These are phyloP conservation scores for Myriangium duriaei DNA, from an alignment of 2,329 filamentous ascomycete species.

Conservation along the genomic window DNA sequence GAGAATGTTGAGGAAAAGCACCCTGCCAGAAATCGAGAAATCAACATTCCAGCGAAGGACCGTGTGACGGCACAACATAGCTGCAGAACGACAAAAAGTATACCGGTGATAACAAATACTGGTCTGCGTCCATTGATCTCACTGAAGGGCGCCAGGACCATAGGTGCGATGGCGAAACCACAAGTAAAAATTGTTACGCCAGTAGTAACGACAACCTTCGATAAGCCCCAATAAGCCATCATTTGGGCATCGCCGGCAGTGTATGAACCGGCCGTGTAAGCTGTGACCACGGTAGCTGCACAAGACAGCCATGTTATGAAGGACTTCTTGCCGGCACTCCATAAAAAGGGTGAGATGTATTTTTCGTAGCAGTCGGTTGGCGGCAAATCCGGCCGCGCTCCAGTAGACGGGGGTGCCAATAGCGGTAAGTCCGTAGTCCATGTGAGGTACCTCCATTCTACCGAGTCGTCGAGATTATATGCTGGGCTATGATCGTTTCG, in stretches of 20 bases:
- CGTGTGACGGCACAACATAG: constrained; percentile 60
- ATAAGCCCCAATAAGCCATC: constrained; percentile 51
- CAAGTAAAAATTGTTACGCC: constrained; percentile 73
- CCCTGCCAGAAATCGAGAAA: constrained; percentile 64
- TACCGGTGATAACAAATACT: constrained; percentile 62
- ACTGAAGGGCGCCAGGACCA: constrained; percentile 77
- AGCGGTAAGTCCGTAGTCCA: constrained; percentile 48
- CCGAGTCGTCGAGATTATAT: constrained; percentile 22
- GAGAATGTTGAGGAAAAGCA: constrained; percentile 68
- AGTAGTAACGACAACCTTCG: constrained; percentile 51
- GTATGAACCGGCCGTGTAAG: constrained; percentile 72
- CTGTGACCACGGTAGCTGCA: constrained; percentile 61
- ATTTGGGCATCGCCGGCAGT: constrained; percentile 57
- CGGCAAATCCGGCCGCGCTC: constrained; percentile 31
- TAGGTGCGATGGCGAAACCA: constrained; percentile 72
- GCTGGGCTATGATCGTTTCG: too few species aligned
- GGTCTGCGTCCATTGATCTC: constrained; percentile 81
- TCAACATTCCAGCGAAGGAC: constrained; percentile 58
- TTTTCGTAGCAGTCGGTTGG: constrained; percentile 46
- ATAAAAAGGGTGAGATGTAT: constrained; percentile 59
- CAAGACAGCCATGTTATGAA: constrained; percentile 63
- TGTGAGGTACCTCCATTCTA: constrained; percentile 48
- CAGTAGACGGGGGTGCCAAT: constrained; percentile 24
- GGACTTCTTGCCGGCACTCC: constrained; percentile 57
- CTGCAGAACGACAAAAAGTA: constrained; percentile 60